Evolutionary conservation across 345 rosid species (phyloP).

Genomic region (Chamaenerion angustifolium): DNA sequence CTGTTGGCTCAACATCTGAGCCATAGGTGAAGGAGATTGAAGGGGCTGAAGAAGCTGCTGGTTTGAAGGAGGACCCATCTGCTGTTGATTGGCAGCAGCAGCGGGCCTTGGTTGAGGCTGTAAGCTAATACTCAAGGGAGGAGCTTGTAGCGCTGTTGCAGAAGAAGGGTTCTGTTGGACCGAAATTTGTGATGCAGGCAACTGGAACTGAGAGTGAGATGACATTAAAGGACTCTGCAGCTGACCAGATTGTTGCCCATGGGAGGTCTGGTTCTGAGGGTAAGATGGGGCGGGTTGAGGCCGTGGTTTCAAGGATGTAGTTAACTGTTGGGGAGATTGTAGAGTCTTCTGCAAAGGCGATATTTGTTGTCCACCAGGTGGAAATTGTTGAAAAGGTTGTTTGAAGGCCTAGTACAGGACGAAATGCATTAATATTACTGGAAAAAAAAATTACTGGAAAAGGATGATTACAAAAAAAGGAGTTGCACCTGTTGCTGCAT

Average conservation of each 20-base stretch:
- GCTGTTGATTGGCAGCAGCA: conserved; percentile 38
- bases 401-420: conserved; percentile 21
- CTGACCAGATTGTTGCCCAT: conserved; percentile 15
- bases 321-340: conserved; percentile 43
- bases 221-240: conserved; percentile 18
- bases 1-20: conserved; percentile 86
- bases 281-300: conserved; percentile 29
- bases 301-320: conserved; percentile 34
- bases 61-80: conserved; percentile 32
- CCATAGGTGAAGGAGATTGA: conserved; percentile 86
- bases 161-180: conserved; percentile 35
- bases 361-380: conserved; percentile 37
- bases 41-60: conserved; percentile 57
- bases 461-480: no score
- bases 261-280: conserved; percentile 24
- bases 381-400: conserved; percentile 32
- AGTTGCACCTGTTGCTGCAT: no score
- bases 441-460: no score
- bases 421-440: no score
- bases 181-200: conserved; percentile 35
- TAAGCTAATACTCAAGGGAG: conserved; percentile 29
- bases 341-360: conserved; percentile 50
- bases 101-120: conserved; percentile 25
- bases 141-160: conserved; percentile 28
- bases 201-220: conserved; percentile 31